Conservation (phyloP, 163 green algal species). For the Botryococcus braunii region DNA sequence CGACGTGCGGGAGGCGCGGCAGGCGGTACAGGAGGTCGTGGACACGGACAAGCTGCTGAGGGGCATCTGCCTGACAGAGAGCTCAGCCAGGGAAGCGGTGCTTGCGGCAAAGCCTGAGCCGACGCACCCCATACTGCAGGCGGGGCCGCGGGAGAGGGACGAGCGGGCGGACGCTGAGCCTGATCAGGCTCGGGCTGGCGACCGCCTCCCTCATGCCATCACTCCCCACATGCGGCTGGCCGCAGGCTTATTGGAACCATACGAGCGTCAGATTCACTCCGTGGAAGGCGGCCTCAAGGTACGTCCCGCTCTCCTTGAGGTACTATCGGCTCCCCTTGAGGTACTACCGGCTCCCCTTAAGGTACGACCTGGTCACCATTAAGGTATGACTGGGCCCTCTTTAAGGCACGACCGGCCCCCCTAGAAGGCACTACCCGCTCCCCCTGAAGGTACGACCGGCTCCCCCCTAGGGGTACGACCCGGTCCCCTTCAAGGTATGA, state of each 20-base stretch:
- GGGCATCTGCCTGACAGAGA: constrained; percentile 6
- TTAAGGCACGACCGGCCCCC: too few species aligned
- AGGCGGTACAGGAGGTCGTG: constrained; percentile 30
- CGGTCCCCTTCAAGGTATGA: too few species aligned
- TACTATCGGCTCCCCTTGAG: neutral
- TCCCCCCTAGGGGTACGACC: too few species aligned
- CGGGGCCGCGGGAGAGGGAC: neutral
- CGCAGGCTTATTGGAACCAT: constrained; percentile 26
- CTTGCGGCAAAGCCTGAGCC: neutral
- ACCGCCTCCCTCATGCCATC: neutral
- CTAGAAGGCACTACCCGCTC: too few species aligned
- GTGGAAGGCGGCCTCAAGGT: constrained; percentile 26
- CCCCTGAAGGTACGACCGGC: too few species aligned
- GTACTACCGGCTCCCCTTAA: neutral
- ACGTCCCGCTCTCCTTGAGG: neutral
- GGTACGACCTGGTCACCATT: neutral
- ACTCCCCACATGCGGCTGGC: constrained; percentile 24
- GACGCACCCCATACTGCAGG: neutral
- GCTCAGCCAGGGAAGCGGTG: neutral
- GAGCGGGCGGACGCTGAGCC: neutral
- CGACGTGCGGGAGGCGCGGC: constrained; percentile 40
- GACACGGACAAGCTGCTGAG: constrained; percentile 6
- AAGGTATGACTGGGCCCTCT: too few species aligned
- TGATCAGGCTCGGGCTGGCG: neutral
- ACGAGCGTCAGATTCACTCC: constrained; percentile 32